Base-by-base conservation (phyloP, 768 basidiomycete genomes). In the Rhodotorula kratochvilovae region DNA sequence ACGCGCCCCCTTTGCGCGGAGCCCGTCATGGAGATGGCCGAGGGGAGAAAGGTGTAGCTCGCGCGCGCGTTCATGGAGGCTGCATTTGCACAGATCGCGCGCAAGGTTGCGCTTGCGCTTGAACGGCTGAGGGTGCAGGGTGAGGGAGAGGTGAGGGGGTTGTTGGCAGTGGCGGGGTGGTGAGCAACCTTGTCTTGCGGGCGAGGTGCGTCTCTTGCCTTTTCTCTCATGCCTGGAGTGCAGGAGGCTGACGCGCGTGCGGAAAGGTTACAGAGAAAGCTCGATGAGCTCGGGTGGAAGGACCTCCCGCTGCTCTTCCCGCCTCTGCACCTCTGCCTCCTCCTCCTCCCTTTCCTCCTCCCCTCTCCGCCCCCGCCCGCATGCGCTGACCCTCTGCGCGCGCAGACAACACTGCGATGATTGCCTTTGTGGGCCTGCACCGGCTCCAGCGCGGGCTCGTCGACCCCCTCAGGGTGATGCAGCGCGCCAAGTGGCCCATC, bases 361-460 rank as follows among this genome's bases (percentile, higher is more conserved):
- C 23, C 46, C 19, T 17, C n/a, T n/a, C n/a, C n/a, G n/a, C n/a
- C n/a, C n/a, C n/a, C n/a, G n/a, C 45, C 45, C 45, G 45, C 15
- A 15, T 5, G 16, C 19, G 2, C 54, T 56, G 42, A 43, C 45
- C 3, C 43, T n/a, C 29, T 27, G 36, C 48, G 7, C 16, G 25
- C 50, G 0, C 73, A 94, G 95, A 97, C 77, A 98, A 97, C 79
- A 95, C 95, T 1, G 94, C 86, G 16, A 98, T 98, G 95, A 90
- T 97, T 74, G 95, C 86, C 4, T 95, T 89, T 90, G 90, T 93
- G 7, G 88, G 90, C 0, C 89, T 94, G 85, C 82, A 88, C 76
- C 86, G 92, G 21, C 90, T 96, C 82, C 7, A 87, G 88, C 67
- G 81, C 84, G 55, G 89, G 89, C 76, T 62, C 53, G 53, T 71